Conservation (phyloP, 371 early-diverging fungal species). For the Sporodiniella umbellata region DNA sequence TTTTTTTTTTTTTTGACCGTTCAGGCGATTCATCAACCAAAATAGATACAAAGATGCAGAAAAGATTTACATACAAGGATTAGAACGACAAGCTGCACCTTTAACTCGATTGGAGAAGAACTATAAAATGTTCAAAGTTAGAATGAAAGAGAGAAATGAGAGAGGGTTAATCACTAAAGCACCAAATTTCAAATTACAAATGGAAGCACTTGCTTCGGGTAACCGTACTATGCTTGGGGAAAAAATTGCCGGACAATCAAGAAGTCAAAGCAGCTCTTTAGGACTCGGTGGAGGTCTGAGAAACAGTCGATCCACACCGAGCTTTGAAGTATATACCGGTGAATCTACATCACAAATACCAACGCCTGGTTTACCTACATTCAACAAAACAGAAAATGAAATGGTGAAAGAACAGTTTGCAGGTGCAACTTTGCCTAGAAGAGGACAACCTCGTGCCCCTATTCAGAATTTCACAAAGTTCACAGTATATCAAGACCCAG, state of each 20-base stretch:
- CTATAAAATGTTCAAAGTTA: constrained; percentile 1
- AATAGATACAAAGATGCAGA: constrained; percentile 54
- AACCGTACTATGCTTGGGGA: constrained; percentile 25
- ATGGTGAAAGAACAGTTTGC: constrained; percentile 43
- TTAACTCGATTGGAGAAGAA: constrained; percentile 36
- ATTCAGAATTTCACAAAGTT: constrained; percentile 18
- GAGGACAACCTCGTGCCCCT: constrained; percentile 14
- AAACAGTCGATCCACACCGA: constrained; percentile 7
- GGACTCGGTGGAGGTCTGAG: not conserved
- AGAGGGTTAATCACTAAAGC: constrained; percentile 4
- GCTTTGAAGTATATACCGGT: not conserved
- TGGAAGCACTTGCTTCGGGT: constrained; percentile 6
- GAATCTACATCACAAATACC: constrained; percentile 9
- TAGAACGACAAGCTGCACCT: constrained; percentile 53
- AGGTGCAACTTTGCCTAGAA: constrained; percentile 50
- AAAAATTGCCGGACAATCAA: constrained; percentile 15
- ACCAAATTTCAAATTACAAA: constrained; percentile 9
- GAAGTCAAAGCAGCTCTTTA: not conserved
- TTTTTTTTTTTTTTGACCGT: constrained; percentile 3
- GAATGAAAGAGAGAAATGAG: constrained; percentile 1
- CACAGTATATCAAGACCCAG: constrained; percentile 46
- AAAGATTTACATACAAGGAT: constrained; percentile 49
- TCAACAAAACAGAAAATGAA: constrained; percentile 47
- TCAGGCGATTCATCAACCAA: not conserved
- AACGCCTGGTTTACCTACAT: constrained; percentile 18